Percentiles rank a stretch among this genome's conserved stretches.
These are phyloP conservation scores for Trypanosoma brucei DNA, from an alignment of 208 protist species.

Conservation along the genomic window DNA sequence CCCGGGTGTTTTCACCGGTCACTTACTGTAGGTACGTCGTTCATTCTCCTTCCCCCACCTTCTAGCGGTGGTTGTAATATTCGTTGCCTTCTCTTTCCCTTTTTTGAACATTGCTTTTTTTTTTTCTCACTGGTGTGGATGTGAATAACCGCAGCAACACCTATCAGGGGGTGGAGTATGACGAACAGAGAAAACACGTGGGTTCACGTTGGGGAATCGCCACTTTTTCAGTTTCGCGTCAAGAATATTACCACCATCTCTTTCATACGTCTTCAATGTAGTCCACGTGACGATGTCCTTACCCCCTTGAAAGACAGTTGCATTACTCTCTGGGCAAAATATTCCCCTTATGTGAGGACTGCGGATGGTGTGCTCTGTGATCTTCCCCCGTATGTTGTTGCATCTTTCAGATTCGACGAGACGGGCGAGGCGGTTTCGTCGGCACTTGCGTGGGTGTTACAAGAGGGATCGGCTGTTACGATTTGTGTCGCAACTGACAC, in stretches of 20 bases:
- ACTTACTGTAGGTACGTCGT: too few species aligned
- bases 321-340: slow-evolving; percentile 17
- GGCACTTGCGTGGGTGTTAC: slow-evolving; percentile 12
- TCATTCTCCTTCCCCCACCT: too few species aligned
- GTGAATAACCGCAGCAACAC: too few species aligned
- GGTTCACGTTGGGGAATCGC: slow-evolving; percentile 7
- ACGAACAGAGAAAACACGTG: background rate
- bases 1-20: too few species aligned
- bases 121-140: too few species aligned
- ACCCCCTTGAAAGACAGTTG: too few species aligned
- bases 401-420: slow-evolving; percentile 5
- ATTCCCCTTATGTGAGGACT: background rate
- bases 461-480: slow-evolving; percentile 1
- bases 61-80: too few species aligned
- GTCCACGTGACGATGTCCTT: background rate
- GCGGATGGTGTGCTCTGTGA: slow-evolving; percentile 16
- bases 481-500: slow-evolving; percentile 4
- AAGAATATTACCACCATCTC: slow-evolving; percentile 1
- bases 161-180: background rate
- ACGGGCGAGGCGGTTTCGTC: slow-evolving; percentile 3
- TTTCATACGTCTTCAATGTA: slow-evolving; percentile 13
- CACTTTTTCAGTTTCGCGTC: slow-evolving; percentile 12
- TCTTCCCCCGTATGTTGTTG: slow-evolving; percentile 18
- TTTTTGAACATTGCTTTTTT: too few species aligned
- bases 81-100: too few species aligned